phyloP scores from a whole-genome alignment of 192 early-diverging fungal species.

The Backusella morwellensis region DNA sequence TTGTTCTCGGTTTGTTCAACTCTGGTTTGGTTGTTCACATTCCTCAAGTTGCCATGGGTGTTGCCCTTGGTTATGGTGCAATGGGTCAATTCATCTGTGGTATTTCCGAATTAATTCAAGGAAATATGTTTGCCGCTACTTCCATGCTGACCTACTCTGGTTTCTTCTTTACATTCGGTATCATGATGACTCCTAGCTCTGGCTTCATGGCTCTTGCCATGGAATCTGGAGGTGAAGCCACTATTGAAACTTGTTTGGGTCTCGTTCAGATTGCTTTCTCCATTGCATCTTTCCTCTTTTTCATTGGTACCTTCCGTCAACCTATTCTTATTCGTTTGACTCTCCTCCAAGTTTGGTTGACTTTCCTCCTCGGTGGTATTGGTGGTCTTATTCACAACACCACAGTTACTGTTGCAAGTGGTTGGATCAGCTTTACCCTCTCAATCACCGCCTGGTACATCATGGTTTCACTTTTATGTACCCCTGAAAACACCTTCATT shows the following conservation, averaged over 20 bases:
- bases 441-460: slow-evolving; percentile 26
- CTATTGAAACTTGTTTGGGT: neutral
- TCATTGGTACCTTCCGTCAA: slow-evolving; percentile 21
- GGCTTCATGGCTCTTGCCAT: slow-evolving; percentile 7
- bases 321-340: slow-evolving; percentile 13
- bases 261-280: slow-evolving; percentile 16
- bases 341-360: slow-evolving; percentile 17
- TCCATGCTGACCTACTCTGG: slow-evolving; percentile 20
- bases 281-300: slow-evolving; percentile 22
- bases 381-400: slow-evolving; percentile 4
- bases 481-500: neutral
- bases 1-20: slow-evolving; percentile 21
- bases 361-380: slow-evolving; percentile 19
- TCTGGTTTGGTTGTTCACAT: slow-evolving; percentile 1
- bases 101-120: slow-evolving; percentile 15
- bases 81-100: slow-evolving; percentile 20
- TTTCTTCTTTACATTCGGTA: slow-evolving; percentile 26
- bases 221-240: neutral
- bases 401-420: neutral
- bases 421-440: slow-evolving; percentile 27
- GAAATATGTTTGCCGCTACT: slow-evolving; percentile 27
- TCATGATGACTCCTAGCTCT: slow-evolving; percentile 22
- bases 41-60: slow-evolving; percentile 26
- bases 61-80: slow-evolving; percentile 14
- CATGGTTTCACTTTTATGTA: neutral